phyloP scores from a whole-genome alignment of 208 protist species.

The Trypanosoma cruzi region DNA sequence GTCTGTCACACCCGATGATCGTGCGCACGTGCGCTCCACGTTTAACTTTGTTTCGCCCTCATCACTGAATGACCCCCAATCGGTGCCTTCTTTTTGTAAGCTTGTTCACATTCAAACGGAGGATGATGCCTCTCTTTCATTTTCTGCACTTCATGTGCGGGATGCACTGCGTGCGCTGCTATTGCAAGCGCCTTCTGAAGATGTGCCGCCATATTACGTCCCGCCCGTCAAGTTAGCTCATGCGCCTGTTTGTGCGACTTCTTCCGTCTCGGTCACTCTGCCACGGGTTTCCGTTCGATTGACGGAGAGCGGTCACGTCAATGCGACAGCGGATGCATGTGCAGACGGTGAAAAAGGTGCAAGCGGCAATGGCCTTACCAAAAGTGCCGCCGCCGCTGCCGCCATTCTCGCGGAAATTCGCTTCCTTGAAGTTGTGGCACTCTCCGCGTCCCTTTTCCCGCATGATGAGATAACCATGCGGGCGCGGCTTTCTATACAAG shows the following conservation, averaged over 20 bases:
- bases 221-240: not conserved
- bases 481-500: slow-evolving; percentile 7
- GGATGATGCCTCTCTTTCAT: slow-evolving; percentile 1
- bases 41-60: slow-evolving; percentile 14
- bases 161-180: slow-evolving; percentile 6
- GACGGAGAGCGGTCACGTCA: slow-evolving; percentile 7
- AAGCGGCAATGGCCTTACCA: not conserved
- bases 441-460: not conserved
- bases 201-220: slow-evolving; percentile 9
- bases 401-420: slow-evolving; percentile 11
- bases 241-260: not conserved
- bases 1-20: slow-evolving; percentile 13
- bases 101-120: slow-evolving; percentile 7
- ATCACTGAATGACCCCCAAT: not conserved
- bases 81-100: not conserved
- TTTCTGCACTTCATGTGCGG: slow-evolving; percentile 22
- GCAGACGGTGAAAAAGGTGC: not conserved
- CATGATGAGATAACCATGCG: not conserved
- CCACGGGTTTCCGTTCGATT: slow-evolving; percentile 13
- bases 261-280: slow-evolving; percentile 2
- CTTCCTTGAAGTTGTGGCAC: slow-evolving; percentile 13
- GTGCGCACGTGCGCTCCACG: slow-evolving; percentile 7
- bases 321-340: not conserved
- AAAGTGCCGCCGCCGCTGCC: not conserved
- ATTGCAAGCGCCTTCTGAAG: not conserved